Evolutionary conservation across 345 rosid species (phyloP).

Genomic region (Microthlaspi erraticum): DNA sequence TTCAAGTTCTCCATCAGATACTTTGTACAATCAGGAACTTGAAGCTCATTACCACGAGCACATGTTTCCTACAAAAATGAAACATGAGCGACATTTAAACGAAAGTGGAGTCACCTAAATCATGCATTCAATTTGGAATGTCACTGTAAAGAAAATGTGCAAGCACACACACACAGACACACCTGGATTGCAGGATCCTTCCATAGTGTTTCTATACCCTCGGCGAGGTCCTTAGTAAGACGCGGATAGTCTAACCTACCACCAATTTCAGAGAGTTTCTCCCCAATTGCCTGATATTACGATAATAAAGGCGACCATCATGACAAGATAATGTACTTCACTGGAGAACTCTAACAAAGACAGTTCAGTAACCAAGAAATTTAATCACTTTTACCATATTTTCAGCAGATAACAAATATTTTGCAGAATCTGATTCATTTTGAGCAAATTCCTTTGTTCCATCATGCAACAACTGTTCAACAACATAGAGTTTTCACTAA

Average conservation of each 20-base stretch:
- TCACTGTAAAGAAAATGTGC: background rate
- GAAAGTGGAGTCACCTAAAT: background rate
- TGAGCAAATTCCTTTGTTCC: slow-evolving; percentile 95
- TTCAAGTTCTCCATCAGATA: slow-evolving; percentile 96
- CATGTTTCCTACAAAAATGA: slow-evolving; percentile 73
- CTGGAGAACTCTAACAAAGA: background rate
- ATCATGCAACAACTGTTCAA: slow-evolving; percentile 78
- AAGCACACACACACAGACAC: background rate
- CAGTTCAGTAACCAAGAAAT: background rate
- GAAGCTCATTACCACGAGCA: slow-evolving; percentile 81
- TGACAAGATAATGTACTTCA: slow-evolving; percentile 22
- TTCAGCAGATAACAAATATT: slow-evolving; percentile 65
- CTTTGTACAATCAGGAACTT: slow-evolving; percentile 89
- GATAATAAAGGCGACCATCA: slow-evolving; percentile 20
- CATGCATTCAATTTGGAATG: background rate
- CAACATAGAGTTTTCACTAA: slow-evolving; percentile 25
- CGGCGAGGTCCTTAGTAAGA: slow-evolving; percentile 77
- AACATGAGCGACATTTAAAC: background rate
- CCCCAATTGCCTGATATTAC: slow-evolving; percentile 69
- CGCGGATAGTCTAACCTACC: slow-evolving; percentile 71
- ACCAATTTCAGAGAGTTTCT: slow-evolving; percentile 83
- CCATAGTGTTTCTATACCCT: slow-evolving; percentile 85
- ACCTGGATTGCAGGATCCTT: slow-evolving; percentile 97
- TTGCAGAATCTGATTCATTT: slow-evolving; percentile 69
- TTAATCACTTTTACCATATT: slow-evolving; percentile 63